These are phyloP conservation scores for Suillus occidentalis DNA, from an alignment of 768 basidiomycete species.

Conservation along the genomic window DNA sequence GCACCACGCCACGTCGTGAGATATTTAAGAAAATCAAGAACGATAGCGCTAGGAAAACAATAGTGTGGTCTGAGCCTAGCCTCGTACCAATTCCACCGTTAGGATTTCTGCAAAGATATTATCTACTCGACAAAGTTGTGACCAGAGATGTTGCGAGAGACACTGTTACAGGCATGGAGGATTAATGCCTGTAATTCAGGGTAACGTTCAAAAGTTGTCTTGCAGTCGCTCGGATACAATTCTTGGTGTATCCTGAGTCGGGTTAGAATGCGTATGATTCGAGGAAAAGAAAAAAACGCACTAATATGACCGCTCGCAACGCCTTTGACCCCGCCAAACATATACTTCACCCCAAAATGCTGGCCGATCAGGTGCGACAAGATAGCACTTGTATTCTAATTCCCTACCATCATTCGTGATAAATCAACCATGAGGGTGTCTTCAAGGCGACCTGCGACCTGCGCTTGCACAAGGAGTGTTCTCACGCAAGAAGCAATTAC, in stretches of 20 bases:
- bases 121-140: neutral
- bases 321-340: neutral
- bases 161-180: neutral
- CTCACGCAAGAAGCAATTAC: neutral
- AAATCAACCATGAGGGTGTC: neutral
- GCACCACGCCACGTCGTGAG: too few species aligned
- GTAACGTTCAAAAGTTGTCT: neutral
- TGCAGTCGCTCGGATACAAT: neutral
- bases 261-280: neutral
- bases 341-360: neutral
- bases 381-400: neutral
- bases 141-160: neutral
- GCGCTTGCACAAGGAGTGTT: neutral
- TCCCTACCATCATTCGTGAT: neutral
- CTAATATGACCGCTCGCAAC: neutral
- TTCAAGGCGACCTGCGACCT: neutral
- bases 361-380: neutral
- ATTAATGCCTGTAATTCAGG: neutral
- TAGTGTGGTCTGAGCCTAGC: constrained; percentile 20
- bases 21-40: too few species aligned
- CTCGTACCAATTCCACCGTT: constrained; percentile 38
- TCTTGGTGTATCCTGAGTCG: neutral
- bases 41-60: too few species aligned
- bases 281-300: neutral
- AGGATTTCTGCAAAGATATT: constrained; percentile 16